These are phyloP conservation scores for Penicillium freii DNA, from an alignment of 2,329 filamentous ascomycete genomes.

Conservation along the genomic window DNA sequence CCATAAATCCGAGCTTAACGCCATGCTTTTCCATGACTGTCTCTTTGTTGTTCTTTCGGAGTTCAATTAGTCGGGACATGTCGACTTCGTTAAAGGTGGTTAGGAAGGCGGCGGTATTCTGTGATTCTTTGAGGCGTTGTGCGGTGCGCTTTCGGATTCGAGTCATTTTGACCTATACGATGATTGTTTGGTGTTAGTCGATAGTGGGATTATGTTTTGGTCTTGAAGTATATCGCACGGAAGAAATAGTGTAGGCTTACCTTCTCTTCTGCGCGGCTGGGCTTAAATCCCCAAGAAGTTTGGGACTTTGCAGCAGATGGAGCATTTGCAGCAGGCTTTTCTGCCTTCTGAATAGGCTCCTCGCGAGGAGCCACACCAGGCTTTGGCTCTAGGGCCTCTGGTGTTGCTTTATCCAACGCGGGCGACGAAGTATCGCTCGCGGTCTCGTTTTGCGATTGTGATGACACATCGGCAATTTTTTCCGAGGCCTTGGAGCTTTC, in stretches of 20 bases:
- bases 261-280: too few relatives aligned
- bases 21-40: conserved; percentile 87
- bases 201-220: neutral
- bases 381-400: too few relatives aligned
- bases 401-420: too few relatives aligned
- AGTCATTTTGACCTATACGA: conserved; percentile 86
- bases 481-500: neutral
- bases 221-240: neutral
- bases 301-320: too few relatives aligned
- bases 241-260: too few relatives aligned
- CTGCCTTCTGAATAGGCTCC: too few relatives aligned
- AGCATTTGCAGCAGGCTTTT: too few relatives aligned
- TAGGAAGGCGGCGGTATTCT: conserved; percentile 90
- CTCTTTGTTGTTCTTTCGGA: conserved; percentile 92
- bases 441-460: too few relatives aligned
- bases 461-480: too few relatives aligned
- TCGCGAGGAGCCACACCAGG: too few relatives aligned
- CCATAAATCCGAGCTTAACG: conserved; percentile 96
- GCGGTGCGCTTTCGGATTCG: conserved; percentile 89
- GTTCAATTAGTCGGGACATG: conserved; percentile 89
- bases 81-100: conserved; percentile 98
- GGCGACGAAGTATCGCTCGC: too few relatives aligned
- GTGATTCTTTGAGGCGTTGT: conserved; percentile 93
- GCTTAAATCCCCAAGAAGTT: too few relatives aligned
- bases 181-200: neutral